A percentile compares a stretch with the other conserved stretches of the same genome.
phyloP scores from a whole-genome alignment of 306 rosid genomes.

The Trifolium pratense region DNA sequence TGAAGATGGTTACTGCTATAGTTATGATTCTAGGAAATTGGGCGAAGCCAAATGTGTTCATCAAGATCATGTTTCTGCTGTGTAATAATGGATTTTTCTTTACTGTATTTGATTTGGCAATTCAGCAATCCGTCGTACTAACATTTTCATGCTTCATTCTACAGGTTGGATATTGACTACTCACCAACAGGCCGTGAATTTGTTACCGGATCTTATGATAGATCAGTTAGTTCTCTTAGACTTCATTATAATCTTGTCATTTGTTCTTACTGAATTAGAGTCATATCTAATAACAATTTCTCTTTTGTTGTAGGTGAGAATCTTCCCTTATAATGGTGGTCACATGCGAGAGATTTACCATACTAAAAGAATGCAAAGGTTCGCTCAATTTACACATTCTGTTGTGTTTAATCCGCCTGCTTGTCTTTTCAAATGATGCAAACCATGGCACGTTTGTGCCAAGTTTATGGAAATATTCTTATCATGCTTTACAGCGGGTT shows the following conservation, averaged over 20 bases:
- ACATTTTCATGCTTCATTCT: slow-evolving; percentile 32
- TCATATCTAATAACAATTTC: neutral
- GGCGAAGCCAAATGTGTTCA: slow-evolving; percentile 87
- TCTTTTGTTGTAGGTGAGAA: slow-evolving; percentile 62
- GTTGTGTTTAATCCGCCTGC: slow-evolving; percentile 19
- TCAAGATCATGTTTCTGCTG: slow-evolving; percentile 92
- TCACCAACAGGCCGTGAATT: slow-evolving; percentile 98
- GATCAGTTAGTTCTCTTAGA: slow-evolving; percentile 74
- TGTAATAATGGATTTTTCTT: slow-evolving; percentile 57
- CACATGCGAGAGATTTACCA: slow-evolving; percentile 96
- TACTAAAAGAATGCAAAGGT: slow-evolving; percentile 98
- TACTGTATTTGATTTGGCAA: neutral
- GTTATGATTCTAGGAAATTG: slow-evolving; percentile 77
- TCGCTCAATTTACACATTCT: slow-evolving; percentile 28
- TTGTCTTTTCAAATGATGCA: slow-evolving; percentile 3
- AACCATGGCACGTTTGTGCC: slow-evolving; percentile 1
- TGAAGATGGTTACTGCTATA: slow-evolving; percentile 88
- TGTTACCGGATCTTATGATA: slow-evolving; percentile 97
- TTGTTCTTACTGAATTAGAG: slow-evolving; percentile 5
- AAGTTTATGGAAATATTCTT: slow-evolving; percentile 9
- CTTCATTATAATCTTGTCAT: slow-evolving; percentile 12
- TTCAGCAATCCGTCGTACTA: neutral
- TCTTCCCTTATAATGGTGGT: slow-evolving; percentile 86
- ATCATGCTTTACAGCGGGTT: neutral
- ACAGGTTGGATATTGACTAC: slow-evolving; percentile 92